Percentiles rank a stretch among this genome's conserved stretches.
These are phyloP conservation scores for Alnus rubra DNA, from an alignment of 306 rosid genomes.

Conservation along the genomic window DNA sequence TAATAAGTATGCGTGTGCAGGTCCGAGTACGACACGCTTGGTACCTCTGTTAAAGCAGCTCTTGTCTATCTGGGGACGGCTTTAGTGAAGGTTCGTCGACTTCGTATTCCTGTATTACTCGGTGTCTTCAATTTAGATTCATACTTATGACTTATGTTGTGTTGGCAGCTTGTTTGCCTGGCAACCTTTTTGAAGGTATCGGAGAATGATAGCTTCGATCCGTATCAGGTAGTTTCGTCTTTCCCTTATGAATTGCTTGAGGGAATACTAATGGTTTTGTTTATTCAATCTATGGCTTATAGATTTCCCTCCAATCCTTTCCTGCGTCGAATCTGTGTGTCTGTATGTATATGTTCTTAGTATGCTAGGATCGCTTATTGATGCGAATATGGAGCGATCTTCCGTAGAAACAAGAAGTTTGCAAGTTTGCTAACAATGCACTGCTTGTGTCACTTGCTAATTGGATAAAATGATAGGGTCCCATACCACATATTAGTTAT, in stretches of 20 bases:
- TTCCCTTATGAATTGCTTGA: neutral
- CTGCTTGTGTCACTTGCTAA: neutral
- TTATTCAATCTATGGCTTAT: neutral
- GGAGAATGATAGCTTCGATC: slow-evolving; percentile 93
- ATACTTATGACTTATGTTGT: neutral
- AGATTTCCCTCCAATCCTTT: neutral
- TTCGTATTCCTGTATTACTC: neutral
- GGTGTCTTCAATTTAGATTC: neutral
- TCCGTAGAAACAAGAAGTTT: neutral
- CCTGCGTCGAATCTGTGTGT: neutral
- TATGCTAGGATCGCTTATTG: neutral
- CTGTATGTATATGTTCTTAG: neutral
- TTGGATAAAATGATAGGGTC: neutral
- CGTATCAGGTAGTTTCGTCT: slow-evolving; percentile 70
- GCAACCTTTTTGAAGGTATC: slow-evolving; percentile 98
- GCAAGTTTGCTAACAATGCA: neutral
- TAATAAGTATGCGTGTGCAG: slow-evolving; percentile 43
- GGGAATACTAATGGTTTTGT: slow-evolving; percentile 10
- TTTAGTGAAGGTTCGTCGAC: slow-evolving; percentile 70
- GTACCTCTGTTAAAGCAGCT: slow-evolving; percentile 87
- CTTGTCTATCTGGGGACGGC: slow-evolving; percentile 96
- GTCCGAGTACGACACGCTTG: slow-evolving; percentile 97
- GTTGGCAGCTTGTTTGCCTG: slow-evolving; percentile 86
- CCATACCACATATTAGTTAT: no score
- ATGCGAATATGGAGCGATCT: neutral